These are phyloP conservation scores for Cadophora malorum DNA, from an alignment of 2,329 filamentous ascomycete genomes.

Conservation along the genomic window DNA sequence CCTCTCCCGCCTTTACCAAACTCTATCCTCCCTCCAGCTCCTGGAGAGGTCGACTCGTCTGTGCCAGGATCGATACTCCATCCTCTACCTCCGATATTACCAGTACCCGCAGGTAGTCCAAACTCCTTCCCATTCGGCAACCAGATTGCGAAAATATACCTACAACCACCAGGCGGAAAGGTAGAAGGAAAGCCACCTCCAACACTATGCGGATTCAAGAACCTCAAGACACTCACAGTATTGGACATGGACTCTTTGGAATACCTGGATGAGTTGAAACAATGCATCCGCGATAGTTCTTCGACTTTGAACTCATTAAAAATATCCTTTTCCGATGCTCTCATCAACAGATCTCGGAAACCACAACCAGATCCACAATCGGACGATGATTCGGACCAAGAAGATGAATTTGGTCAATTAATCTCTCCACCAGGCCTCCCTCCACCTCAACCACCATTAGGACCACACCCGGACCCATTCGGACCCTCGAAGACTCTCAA, in stretches of 20 bases:
- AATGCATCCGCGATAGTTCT: conserved; percentile 61
- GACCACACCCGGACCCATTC: conserved; percentile 44
- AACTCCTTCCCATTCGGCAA: conserved; percentile 23
- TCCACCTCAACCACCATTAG: conserved; percentile 32
- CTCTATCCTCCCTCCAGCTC: conserved; percentile 16
- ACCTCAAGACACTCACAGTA: conserved; percentile 58
- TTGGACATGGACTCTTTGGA: conserved; percentile 67
- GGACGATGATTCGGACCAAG: conserved; percentile 58
- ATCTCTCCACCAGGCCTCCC: conserved; percentile 42
- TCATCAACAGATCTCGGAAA: conserved; percentile 56
- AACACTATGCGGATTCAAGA: conserved; percentile 63
- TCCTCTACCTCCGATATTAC: conserved; percentile 14
- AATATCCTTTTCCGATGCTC: conserved; percentile 62
- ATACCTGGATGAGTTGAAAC: conserved; percentile 60
- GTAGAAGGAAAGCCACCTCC: conserved; percentile 40
- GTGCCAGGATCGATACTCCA: not conserved
- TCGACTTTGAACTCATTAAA: conserved; percentile 60
- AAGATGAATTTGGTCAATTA: conserved; percentile 60
- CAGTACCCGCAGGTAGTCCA: not conserved
- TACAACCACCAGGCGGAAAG: conserved; percentile 14
- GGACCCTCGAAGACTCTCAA: conserved; percentile 54
- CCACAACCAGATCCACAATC: conserved; percentile 49
- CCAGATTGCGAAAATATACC: conserved; percentile 26
- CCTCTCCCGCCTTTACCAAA: conserved; percentile 47
- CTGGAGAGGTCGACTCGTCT: not conserved